phyloP scores from a whole-genome alignment of 768 basidiomycete species.

The Agaricus subrufescens region DNA sequence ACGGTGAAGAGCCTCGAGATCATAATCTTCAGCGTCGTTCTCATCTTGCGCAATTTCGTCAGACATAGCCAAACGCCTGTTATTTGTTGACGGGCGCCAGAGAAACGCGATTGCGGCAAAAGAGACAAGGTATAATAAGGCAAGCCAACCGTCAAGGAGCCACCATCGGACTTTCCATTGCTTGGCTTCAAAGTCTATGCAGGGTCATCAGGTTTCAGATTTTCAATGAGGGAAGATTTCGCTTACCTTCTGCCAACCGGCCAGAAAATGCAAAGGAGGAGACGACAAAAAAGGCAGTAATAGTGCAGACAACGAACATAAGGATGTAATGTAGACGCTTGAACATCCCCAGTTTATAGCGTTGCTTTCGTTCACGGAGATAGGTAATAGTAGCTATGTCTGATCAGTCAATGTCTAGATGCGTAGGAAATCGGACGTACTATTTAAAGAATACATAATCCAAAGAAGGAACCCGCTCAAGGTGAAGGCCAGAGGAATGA shows the following conservation, averaged over 20 bases:
- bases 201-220: neutral
- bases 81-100: conserved; percentile 91
- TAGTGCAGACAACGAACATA: conserved; percentile 72
- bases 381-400: conserved; percentile 79
- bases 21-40: conserved; percentile 90
- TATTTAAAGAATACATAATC: conserved; percentile 90
- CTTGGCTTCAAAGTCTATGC: conserved; percentile 81
- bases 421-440: conserved; percentile 33
- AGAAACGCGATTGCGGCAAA: conserved; percentile 82
- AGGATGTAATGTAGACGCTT: conserved; percentile 81
- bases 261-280: conserved; percentile 90
- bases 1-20: conserved; percentile 68
- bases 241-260: conserved; percentile 79
- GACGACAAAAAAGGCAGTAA: conserved; percentile 88
- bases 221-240: conserved; percentile 6
- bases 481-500: conserved; percentile 92
- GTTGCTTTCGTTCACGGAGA: conserved; percentile 80
- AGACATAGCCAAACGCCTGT: conserved; percentile 92
- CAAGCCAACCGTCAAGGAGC: conserved; percentile 93
- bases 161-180: conserved; percentile 93
- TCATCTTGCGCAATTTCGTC: conserved; percentile 96
- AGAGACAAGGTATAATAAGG: conserved; percentile 78
- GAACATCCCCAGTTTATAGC: conserved; percentile 88
- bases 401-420: neutral
- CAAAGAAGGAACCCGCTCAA: conserved; percentile 95